Percentiles rank a stretch among this genome's conserved stretches.
These are phyloP conservation scores for Zygotorulaspora danielsina DNA, from an alignment of 805 yeast species.

Conservation along the genomic window DNA sequence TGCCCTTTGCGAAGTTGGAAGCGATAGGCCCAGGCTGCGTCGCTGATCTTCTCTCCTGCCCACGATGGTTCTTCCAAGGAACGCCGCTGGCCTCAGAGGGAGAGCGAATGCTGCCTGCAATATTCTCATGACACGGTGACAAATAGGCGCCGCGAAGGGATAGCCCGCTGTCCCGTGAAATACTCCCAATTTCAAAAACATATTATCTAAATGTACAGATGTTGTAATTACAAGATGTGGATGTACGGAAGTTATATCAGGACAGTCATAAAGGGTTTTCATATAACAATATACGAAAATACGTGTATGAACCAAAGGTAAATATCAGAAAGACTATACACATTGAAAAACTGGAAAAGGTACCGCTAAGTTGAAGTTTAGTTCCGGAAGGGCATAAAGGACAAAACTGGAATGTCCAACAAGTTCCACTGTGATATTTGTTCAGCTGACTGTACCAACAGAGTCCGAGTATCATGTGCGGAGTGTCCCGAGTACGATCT, in stretches of 20 bases:
- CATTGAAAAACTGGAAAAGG: background rate
- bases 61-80: no score
- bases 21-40: no score
- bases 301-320: background rate
- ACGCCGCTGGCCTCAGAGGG: no score
- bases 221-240: background rate
- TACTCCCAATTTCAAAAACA: no score
- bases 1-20: no score
- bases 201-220: background rate
- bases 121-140: no score
- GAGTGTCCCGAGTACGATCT: slow-evolving; percentile 89
- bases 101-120: no score
- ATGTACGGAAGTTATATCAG: background rate
- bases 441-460: slow-evolving; percentile 89
- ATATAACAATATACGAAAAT: background rate
- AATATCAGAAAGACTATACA: background rate
- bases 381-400: background rate
- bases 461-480: slow-evolving; percentile 89
- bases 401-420: slow-evolving; percentile 34
- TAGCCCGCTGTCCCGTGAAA: no score
- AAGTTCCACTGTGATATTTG: slow-evolving; percentile 92
- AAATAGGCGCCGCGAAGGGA: no score
- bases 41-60: no score
- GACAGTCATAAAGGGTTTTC: background rate
- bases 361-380: no score